Evolutionary conservation across 768 basidiomycete genomes (phyloP), one percentile per base, ranked within the genome.

Genomic region (Calvatia gigantea): DNA sequence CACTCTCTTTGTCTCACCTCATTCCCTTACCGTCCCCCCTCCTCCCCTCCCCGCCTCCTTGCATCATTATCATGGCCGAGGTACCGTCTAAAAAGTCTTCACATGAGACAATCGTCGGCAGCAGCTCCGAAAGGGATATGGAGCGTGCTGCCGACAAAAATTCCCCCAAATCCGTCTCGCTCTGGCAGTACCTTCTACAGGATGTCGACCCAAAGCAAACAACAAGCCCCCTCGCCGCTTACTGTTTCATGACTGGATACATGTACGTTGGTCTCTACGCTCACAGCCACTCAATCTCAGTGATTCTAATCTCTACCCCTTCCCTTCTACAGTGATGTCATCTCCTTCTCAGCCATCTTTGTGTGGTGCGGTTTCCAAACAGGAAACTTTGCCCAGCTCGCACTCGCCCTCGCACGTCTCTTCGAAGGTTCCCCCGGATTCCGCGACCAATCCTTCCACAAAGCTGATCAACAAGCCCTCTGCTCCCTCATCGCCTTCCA

Each of bases 341-440:
- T 91, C 27, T 84, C 82, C 2, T 92, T 92, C 73, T 83, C 87
- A 41, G 86, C 91, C 2, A 74, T 90, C 44, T 92, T 84, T 67
- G 82, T 92, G 11, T 93, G 91, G 89, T 88, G 86, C 67, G 89
- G 86, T 12, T 92, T 91, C 69, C 90, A 92, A 69, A 91, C 89
- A 0, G 89, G 87, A 49, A 89, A 89, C 65, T 82, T 83, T 60
- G 76, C 82, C 8, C 85, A 87, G 85, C 75, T 95, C 12, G 80
- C 88, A 1, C 73, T 95, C 23, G 92, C 93, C 2, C 65, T 95
- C 48, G 91, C 89, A 0, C 83, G 93, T 7, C 82, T 91, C n/a
- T 93, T 91, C 69, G 75, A 79, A 65, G 70, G 78, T 23, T 60
- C 73, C 15, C 65, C 64, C 6, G 73, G 74, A n/a, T 68, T 71